phyloP scores from a whole-genome alignment of 1,284 basidiomycete genomes.

The Meripilus lineatus region DNA sequence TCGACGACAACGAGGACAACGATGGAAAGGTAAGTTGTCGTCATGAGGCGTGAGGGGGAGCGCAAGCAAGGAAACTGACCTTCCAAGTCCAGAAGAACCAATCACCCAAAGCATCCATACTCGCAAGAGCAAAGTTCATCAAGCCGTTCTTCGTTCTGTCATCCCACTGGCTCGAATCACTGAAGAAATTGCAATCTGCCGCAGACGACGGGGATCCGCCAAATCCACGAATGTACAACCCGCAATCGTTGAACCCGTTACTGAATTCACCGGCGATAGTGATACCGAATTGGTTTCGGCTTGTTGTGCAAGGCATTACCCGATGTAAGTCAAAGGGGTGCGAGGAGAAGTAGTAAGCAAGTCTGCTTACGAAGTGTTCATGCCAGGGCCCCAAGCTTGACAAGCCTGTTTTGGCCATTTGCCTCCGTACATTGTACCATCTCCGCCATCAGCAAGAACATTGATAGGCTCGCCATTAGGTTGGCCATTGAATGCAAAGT shows the following conservation, averaged over 20 bases:
- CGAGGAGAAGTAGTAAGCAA: slow-evolving; percentile 29
- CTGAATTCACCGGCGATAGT: slow-evolving; percentile 49
- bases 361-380: slow-evolving; percentile 42
- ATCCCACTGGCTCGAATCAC: slow-evolving; percentile 57
- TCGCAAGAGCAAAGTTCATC: slow-evolving; percentile 49
- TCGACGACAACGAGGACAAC: neutral
- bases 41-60: neutral
- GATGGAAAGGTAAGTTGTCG: neutral
- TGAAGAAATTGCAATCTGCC: slow-evolving; percentile 55
- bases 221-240: slow-evolving; percentile 43
- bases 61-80: slow-evolving; percentile 26
- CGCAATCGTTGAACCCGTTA: slow-evolving; percentile 45
- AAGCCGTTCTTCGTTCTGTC: slow-evolving; percentile 53
- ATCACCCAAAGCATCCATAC: slow-evolving; percentile 55
- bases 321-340: slow-evolving; percentile 24
- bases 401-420: slow-evolving; percentile 35
- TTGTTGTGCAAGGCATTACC: slow-evolving; percentile 29
- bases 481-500: slow-evolving; percentile 37
- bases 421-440: slow-evolving; percentile 25
- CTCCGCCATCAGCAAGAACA: slow-evolving; percentile 25
- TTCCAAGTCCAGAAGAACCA: slow-evolving; percentile 76
- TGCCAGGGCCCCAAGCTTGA: slow-evolving; percentile 43
- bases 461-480: slow-evolving; percentile 31
- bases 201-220: slow-evolving; percentile 33
- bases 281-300: slow-evolving; percentile 40